These are phyloP conservation scores for Dictyostelium capitatum DNA, from an alignment of 78 protist species.

Conservation along the genomic window DNA sequence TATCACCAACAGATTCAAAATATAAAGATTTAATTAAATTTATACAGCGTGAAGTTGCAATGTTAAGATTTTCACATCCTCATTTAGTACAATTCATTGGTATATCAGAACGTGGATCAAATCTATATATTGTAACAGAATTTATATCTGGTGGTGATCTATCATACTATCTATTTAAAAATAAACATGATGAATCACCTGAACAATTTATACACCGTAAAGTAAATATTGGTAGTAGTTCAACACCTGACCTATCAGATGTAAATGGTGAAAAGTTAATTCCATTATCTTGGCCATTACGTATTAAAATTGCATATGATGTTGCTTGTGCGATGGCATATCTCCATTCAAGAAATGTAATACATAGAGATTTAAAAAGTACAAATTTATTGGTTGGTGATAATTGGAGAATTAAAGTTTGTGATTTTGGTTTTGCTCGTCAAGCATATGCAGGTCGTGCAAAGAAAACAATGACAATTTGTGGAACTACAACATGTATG, in stretches of 20 bases:
- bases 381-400: slow-evolving; percentile 81
- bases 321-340: slow-evolving; percentile 84
- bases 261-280: slow-evolving; percentile 28
- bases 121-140: slow-evolving; percentile 55
- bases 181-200: slow-evolving; percentile 37
- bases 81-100: slow-evolving; percentile 56
- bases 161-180: slow-evolving; percentile 64
- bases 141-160: slow-evolving; percentile 76
- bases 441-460: slow-evolving; percentile 19
- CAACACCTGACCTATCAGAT: slow-evolving; percentile 27
- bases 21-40: slow-evolving; percentile 69
- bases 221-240: slow-evolving; percentile 63
- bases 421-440: slow-evolving; percentile 72
- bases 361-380: slow-evolving; percentile 78
- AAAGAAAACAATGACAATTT: slow-evolving; percentile 63
- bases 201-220: slow-evolving; percentile 34
- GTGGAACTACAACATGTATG: slow-evolving; percentile 65
- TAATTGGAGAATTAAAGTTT: slow-evolving; percentile 68
- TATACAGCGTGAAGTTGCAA: slow-evolving; percentile 71
- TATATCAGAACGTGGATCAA: slow-evolving; percentile 48
- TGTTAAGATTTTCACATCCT: slow-evolving; percentile 72
- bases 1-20: slow-evolving; percentile 50
- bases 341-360: slow-evolving; percentile 75
- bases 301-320: slow-evolving; percentile 75
- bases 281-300: slow-evolving; percentile 36